Conservation (phyloP, 306 rosid species). For the Vachellia pachyceras region DNA sequence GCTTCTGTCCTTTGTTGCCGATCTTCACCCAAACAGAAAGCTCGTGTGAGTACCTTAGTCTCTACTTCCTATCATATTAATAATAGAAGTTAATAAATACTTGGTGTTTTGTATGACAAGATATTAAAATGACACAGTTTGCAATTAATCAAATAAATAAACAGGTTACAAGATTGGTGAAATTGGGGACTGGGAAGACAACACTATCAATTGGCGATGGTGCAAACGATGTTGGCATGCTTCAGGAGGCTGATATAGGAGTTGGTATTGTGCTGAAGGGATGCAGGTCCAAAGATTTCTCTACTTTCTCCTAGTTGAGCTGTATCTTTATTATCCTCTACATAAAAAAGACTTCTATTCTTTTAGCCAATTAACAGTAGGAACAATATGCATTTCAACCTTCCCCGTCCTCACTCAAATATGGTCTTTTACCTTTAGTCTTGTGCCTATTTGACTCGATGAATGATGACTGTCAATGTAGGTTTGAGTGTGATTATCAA, state of each 20-base stretch:
- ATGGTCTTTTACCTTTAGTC: background rate
- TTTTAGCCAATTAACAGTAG: background rate
- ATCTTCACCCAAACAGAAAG: slow-evolving; percentile 90
- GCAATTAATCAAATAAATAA: slow-evolving; percentile 8
- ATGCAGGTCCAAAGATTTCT: slow-evolving; percentile 69
- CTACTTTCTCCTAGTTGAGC: slow-evolving; percentile 24
- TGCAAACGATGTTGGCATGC: slow-evolving; percentile 96
- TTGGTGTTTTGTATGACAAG: slow-evolving; percentile 5
- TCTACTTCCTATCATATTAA: slow-evolving; percentile 11
- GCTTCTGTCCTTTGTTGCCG: slow-evolving; percentile 90
- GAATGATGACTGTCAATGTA: background rate
- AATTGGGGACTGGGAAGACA: slow-evolving; percentile 70
- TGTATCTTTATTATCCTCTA: background rate
- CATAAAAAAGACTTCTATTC: background rate
- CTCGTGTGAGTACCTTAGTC: slow-evolving; percentile 68
- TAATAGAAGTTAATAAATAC: background rate
- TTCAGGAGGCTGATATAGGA: slow-evolving; percentile 95
- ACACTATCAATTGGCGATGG: slow-evolving; percentile 88
- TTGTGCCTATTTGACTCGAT: background rate
- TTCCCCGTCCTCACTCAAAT: background rate
- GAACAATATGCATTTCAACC: slow-evolving; percentile 13
- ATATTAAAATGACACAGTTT: slow-evolving; percentile 33
- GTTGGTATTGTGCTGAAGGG: slow-evolving; percentile 93
- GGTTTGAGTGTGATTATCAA: background rate
- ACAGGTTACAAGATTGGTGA: slow-evolving; percentile 86